A percentile compares a stretch with the other conserved stretches of the same genome.
These are phyloP conservation scores for Penicillium silybi DNA, from an alignment of 495 filamentous ascomycete genomes.

Conservation along the genomic window DNA sequence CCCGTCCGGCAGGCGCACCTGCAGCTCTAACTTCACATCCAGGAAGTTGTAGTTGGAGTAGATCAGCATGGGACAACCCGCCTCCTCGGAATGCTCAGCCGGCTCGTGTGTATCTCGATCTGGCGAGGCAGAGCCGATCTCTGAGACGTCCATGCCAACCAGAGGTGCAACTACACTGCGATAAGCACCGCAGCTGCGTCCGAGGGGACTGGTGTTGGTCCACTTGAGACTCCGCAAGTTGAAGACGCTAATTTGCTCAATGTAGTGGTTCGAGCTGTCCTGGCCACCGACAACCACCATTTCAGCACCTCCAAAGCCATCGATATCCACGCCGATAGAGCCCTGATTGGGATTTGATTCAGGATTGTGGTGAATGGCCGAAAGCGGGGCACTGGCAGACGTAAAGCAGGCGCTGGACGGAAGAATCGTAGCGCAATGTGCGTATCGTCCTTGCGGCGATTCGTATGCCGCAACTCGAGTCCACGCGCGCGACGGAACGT, in stretches of 20 bases:
- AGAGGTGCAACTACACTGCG: slow-evolving; percentile 90
- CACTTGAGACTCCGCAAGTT: slow-evolving; percentile 95
- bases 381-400: slow-evolving; percentile 74
- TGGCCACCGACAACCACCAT: slow-evolving; percentile 97
- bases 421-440: slow-evolving; percentile 91
- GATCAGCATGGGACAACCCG: slow-evolving; percentile 85
- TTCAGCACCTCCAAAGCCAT: slow-evolving; percentile 89
- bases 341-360: slow-evolving; percentile 80
- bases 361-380: slow-evolving; percentile 85
- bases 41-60: slow-evolving; percentile 99
- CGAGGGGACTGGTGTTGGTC: slow-evolving; percentile 80
- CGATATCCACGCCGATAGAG: slow-evolving; percentile 76
- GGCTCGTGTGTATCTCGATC: slow-evolving; percentile 36
- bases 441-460: slow-evolving; percentile 89
- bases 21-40: slow-evolving; percentile 92
- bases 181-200: slow-evolving; percentile 91
- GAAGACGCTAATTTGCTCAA: slow-evolving; percentile 97
- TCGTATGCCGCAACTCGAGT: slow-evolving; percentile 75
- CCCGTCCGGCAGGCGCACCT: slow-evolving; percentile 81
- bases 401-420: slow-evolving; percentile 83
- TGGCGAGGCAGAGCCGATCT: slow-evolving; percentile 58
- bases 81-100: slow-evolving; percentile 38
- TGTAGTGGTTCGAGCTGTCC: slow-evolving; percentile 96
- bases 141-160: slow-evolving; percentile 60
- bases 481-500: slow-evolving; percentile 82